phyloP scores from a whole-genome alignment of 2,329 filamentous ascomycete species.

The Fusarium sp. region DNA sequence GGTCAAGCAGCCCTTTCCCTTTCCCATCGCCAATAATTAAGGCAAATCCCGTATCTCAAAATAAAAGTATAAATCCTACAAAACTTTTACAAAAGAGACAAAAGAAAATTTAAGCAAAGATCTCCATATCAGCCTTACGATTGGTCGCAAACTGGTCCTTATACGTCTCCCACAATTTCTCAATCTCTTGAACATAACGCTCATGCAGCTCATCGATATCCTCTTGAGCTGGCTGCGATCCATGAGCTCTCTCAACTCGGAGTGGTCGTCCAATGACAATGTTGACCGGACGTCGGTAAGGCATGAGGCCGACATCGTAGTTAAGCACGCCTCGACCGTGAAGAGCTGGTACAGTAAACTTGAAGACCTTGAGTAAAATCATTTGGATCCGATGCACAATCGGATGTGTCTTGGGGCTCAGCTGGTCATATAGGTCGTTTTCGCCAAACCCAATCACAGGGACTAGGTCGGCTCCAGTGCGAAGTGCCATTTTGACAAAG shows the following conservation, averaged over 20 bases:
- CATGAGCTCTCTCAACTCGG: conserved; percentile 70
- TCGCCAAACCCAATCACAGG: conserved; percentile 94
- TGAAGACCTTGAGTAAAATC: conserved; percentile 84
- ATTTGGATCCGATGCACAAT: conserved; percentile 85
- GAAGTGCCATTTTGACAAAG: conserved; percentile 92
- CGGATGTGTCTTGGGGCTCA: conserved; percentile 82
- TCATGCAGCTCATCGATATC: conserved; percentile 86
- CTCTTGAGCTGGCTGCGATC: conserved; percentile 73
- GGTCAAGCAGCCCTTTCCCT: background rate
- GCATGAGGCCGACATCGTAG: conserved; percentile 97
- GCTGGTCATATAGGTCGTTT: conserved; percentile 94
- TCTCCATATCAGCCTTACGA: conserved; percentile 74
- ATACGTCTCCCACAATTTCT: conserved; percentile 80
- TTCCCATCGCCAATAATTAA: background rate
- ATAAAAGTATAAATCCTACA: background rate
- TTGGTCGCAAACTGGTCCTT: conserved; percentile 79
- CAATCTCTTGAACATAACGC: conserved; percentile 81
- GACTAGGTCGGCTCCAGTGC: conserved; percentile 92
- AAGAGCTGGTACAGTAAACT: conserved; percentile 92
- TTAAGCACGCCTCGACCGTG: conserved; percentile 95
- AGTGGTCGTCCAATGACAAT: conserved; percentile 91
- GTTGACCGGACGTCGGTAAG: conserved; percentile 88
- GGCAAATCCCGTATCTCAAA: background rate
- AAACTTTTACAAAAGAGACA: background rate
- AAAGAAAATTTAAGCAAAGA: conserved; percentile 65